Percentiles rank a stretch among this genome's conserved stretches.
These are phyloP conservation scores for Neurospora africana DNA, from an alignment of 495 filamentous ascomycete species.

Conservation along the genomic window DNA sequence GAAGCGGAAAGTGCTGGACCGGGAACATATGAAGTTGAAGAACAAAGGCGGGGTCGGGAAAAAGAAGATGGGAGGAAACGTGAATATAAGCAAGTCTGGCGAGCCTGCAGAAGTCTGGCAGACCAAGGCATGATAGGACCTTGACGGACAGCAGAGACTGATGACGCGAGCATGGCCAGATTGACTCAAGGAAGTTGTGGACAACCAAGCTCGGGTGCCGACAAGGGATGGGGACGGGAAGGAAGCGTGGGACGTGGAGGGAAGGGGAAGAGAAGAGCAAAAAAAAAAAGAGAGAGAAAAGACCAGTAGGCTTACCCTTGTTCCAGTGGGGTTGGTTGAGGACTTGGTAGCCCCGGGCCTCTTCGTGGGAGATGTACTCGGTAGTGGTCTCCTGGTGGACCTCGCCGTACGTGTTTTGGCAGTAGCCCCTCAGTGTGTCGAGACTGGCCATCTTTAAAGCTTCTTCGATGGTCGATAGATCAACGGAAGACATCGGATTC, in stretches of 20 bases:
- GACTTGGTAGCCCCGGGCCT: constrained; percentile 45
- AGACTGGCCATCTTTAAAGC: constrained; percentile 43
- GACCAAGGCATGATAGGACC: background rate
- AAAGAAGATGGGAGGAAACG: background rate
- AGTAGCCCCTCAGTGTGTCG: constrained; percentile 42
- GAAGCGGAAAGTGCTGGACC: background rate
- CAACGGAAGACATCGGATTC: constrained; percentile 45
- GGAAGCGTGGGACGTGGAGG: constrained; percentile 6
- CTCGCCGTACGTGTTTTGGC: constrained; percentile 38
- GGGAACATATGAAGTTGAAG: background rate
- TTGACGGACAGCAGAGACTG: constrained; percentile 2
- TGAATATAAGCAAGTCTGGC: background rate
- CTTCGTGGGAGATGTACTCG: constrained; percentile 36
- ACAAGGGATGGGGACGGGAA: background rate
- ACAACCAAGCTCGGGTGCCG: background rate
- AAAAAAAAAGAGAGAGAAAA: background rate
- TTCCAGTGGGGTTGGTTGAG: constrained; percentile 48
- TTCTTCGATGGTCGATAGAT: constrained; percentile 41
- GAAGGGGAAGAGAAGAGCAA: background rate
- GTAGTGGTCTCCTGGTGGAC: constrained; percentile 40
- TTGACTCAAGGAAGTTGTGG: background rate
- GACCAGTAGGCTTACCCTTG: constrained; percentile 33
- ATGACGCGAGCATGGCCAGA: background rate
- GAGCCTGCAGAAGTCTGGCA: background rate
- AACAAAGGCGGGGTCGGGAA: background rate